phyloP scores from a whole-genome alignment of 2,329 filamentous ascomycete genomes.

The Rutstroemia sp. region DNA sequence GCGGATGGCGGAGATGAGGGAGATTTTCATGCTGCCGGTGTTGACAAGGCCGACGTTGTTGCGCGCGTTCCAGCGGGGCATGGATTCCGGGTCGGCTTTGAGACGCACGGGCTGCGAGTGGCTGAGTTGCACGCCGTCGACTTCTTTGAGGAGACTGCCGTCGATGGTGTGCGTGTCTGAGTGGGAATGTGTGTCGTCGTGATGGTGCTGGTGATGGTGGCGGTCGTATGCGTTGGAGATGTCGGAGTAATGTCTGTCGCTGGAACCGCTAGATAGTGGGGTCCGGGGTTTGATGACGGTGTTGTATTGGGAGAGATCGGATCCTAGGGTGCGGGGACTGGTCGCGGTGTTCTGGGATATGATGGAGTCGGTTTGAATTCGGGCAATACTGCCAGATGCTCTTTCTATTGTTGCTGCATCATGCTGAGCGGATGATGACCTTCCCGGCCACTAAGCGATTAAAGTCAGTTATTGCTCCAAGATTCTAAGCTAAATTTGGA shows the following conservation, averaged over 20 bases:
- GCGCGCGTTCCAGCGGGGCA: slow-evolving; percentile 46
- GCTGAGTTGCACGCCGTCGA: slow-evolving; percentile 35
- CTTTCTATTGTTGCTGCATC: neutral
- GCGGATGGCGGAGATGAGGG: slow-evolving; percentile 48
- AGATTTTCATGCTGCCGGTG: slow-evolving; percentile 37
- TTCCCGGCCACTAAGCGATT: slow-evolving; percentile 6
- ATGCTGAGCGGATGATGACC: slow-evolving; percentile 13
- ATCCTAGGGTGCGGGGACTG: neutral
- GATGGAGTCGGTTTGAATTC: neutral
- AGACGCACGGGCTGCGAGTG: slow-evolving; percentile 39
- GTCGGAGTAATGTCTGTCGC: slow-evolving; percentile 1
- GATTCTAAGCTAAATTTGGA: too few species aligned
- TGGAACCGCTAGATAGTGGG: neutral
- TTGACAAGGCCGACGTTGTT: slow-evolving; percentile 35
- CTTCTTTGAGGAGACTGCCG: slow-evolving; percentile 31
- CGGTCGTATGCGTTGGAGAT: slow-evolving; percentile 16
- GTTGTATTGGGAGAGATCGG: slow-evolving; percentile 3
- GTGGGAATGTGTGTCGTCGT: slow-evolving; percentile 24
- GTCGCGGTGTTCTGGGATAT: neutral
- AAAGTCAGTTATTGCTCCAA: too few species aligned
- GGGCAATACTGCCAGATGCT: neutral
- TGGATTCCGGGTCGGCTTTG: slow-evolving; percentile 41
- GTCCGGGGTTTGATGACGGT: neutral
- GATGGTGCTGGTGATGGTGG: slow-evolving; percentile 5
- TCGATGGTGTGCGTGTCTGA: slow-evolving; percentile 26